Base-by-base conservation (phyloP, 805 yeast species). In the Huiozyma naganishii region DNA sequence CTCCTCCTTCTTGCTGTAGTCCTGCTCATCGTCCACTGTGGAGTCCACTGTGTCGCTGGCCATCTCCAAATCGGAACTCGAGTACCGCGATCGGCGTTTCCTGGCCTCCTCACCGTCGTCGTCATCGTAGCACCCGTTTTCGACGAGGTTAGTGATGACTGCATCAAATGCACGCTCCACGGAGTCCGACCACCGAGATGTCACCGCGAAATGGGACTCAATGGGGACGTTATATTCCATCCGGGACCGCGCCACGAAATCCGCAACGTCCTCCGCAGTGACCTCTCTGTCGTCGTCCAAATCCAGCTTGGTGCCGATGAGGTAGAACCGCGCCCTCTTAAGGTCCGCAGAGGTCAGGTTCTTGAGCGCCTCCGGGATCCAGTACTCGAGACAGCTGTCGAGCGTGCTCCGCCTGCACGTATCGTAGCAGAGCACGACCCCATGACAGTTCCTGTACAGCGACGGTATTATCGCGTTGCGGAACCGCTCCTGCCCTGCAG, bases 401-500 rank as follows among this genome's bases (percentile, higher is more conserved):
- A 72, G 69, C 11, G 71, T 61, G 27, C 55, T 51, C 27, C 48
- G 47, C 45, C 64, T 63, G n/a, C 69, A 63, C 7, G 71, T 67
- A 50, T 72, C 76, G 54, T 70, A 72, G 1, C 68, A 64, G 27
- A 72, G 46, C 10, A 72, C 50, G 8, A 72, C 61, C 4, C 74
- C 76, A 42, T 71, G 66, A 6, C 74, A 67, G n/a, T 69, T 70
- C 52, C 69, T 66, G 51, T 70, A 71, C 28, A 71, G 44, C 3
- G 70, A 61, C 6, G 74, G 73, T 35, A 69, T 66, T 54, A 62
- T 56, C 6, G 70, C 69, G 39, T 71, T 70, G 47, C 72, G 59
- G 46, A 68, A 72, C 41, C 74, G 57, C 50, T 71, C 75, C 54
- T 71, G 75, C 4, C 76, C 76, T 4, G 76, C 76, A 10, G 76